These are phyloP conservation scores for Phialophora macrospora DNA, from an alignment of 2,329 filamentous ascomycete species.

Conservation along the genomic window DNA sequence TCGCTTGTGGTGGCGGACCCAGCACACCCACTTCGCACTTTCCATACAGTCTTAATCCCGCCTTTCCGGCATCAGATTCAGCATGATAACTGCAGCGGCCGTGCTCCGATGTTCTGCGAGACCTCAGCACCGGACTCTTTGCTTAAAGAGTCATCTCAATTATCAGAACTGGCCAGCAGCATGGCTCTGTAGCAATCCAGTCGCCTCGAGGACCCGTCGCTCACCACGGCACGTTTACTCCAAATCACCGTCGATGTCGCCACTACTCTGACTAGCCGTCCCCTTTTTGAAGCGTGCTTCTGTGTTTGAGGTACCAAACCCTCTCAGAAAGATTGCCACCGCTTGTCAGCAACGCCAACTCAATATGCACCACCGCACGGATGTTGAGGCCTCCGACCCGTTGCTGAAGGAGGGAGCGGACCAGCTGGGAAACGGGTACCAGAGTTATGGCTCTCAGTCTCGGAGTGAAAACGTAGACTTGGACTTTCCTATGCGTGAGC, in stretches of 20 bases:
- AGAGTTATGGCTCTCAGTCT: slow-evolving; percentile 5
- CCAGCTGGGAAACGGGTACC: background rate
- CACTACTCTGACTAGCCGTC: slow-evolving; percentile 16
- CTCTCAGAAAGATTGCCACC: background rate
- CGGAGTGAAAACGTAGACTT: background rate
- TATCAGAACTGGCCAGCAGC: background rate
- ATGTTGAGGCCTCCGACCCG: slow-evolving; percentile 15
- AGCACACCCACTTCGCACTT: slow-evolving; percentile 2
- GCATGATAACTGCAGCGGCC: slow-evolving; percentile 5
- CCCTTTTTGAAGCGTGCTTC: background rate
- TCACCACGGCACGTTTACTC: background rate
- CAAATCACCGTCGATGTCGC: slow-evolving; percentile 1
- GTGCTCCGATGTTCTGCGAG: background rate
- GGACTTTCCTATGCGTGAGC: slow-evolving; percentile 23
- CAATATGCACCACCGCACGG: slow-evolving; percentile 22
- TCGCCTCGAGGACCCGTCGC: background rate
- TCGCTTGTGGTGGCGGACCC: slow-evolving; percentile 5
- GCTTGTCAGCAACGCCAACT: background rate
- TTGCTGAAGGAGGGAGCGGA: slow-evolving; percentile 15
- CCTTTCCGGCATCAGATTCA: background rate
- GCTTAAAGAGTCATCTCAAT: background rate
- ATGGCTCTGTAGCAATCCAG: slow-evolving; percentile 11
- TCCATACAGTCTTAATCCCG: background rate
- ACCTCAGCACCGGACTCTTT: background rate
- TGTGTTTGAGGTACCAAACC: slow-evolving; percentile 23